These are phyloP conservation scores for Rubia tinctorum DNA, from an alignment of 305 asterid genomes.

Conservation along the genomic window DNA sequence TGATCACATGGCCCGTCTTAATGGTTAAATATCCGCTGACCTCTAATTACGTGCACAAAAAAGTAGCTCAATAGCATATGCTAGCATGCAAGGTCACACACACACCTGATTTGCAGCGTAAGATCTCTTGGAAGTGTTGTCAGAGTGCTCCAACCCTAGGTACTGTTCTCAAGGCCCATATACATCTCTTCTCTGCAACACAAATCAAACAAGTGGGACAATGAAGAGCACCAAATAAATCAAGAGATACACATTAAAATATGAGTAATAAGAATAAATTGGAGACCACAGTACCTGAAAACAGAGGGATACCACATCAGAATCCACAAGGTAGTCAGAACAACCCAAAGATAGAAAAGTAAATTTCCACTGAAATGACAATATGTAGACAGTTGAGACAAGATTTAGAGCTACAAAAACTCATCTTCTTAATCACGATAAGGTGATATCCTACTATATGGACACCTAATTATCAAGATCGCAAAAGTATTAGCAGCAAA, in stretches of 20 bases:
- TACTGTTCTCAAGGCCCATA: conserved; percentile 98
- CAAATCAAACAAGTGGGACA: conserved; percentile 12
- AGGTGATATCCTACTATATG: neutral
- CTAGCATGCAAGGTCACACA: neutral
- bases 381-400: too few relatives aligned
- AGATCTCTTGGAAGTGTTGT: conserved; percentile 65
- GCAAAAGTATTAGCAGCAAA: neutral
- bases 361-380: conserved; percentile 57
- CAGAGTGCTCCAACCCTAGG: conserved; percentile 92
- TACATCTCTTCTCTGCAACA: conserved; percentile 83
- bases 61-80: neutral
- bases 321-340: conserved; percentile 73
- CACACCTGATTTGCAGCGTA: conserved; percentile 69
- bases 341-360: conserved; percentile 65
- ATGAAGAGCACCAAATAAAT: neutral
- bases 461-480: neutral
- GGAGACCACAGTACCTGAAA: conserved; percentile 48
- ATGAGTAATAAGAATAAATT: neutral
- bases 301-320: conserved; percentile 55
- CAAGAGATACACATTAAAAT: conserved; percentile 2
- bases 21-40: too few relatives aligned
- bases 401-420: conserved; percentile 1
- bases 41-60: neutral
- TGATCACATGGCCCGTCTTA: too few relatives aligned
- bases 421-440: too few relatives aligned